Evolutionary conservation across 176 grass and related monocot genomes (phyloP).

Genomic region (Eragrostis curvula): DNA sequence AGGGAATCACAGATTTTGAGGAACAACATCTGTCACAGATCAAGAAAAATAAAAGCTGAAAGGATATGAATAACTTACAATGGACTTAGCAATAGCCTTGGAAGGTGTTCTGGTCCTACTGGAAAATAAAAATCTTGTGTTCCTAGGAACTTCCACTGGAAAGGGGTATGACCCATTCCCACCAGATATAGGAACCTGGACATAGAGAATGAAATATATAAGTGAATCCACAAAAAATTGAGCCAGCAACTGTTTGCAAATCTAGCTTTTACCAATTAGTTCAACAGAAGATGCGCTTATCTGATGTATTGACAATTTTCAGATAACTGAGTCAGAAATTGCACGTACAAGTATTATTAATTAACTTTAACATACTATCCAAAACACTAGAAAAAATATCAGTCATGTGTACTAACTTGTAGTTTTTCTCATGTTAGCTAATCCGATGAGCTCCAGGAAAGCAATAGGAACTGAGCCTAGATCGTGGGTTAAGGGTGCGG

Average conservation of each 20-base stretch:
- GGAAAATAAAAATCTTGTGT: constrained; percentile 90
- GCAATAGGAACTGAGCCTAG: not conserved
- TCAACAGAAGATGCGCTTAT: constrained; percentile 15
- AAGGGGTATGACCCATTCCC: constrained; percentile 82
- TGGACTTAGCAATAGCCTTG: constrained; percentile 91
- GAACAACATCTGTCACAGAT: not conserved
- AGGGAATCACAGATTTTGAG: constrained; percentile 15
- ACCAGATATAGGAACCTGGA: constrained; percentile 90
- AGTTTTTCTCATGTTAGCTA: not conserved
- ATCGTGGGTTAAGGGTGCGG: too few relatives aligned
- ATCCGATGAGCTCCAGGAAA: not conserved
- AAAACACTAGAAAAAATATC: constrained; percentile 5
- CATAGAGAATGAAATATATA: constrained; percentile 28
- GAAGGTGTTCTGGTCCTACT: constrained; percentile 73
- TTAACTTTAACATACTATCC: not conserved
- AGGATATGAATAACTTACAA: constrained; percentile 64
- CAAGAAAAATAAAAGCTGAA: constrained; percentile 12
- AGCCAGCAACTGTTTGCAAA: constrained; percentile 10
- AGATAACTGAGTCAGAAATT: not conserved
- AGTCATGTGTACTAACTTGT: too few relatives aligned
- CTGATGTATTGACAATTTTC: not conserved
- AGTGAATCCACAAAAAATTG: constrained; percentile 13
- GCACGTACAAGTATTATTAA: not conserved
- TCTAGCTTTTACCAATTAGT: constrained; percentile 8
- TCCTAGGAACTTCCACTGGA: constrained; percentile 74